These are phyloP conservation scores for Balamuthia mandrillaris DNA, from an alignment of 208 protist species.

Conservation along the genomic window DNA sequence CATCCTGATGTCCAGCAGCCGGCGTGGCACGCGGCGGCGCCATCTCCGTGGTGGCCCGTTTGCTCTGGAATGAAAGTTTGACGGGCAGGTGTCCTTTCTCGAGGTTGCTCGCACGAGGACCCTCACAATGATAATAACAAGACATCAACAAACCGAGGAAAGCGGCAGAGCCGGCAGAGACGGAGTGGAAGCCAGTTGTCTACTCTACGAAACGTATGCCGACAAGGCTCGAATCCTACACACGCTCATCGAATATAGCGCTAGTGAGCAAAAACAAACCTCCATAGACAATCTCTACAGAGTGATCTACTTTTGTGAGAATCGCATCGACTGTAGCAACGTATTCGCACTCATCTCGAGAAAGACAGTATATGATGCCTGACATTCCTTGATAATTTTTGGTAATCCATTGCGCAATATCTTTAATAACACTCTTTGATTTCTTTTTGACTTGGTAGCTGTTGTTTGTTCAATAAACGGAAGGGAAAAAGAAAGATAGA, in stretches of 20 bases:
- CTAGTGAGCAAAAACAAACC: background rate
- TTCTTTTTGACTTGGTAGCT: slow-evolving; percentile 51
- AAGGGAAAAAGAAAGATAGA: no score
- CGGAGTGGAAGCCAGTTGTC: background rate
- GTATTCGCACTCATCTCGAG: slow-evolving; percentile 60
- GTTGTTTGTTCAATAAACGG: background rate
- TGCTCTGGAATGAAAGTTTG: no score
- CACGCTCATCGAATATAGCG: background rate
- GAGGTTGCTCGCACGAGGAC: no score
- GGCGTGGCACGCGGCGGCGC: no score
- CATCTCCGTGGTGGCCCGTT: no score
- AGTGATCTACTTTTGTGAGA: slow-evolving; percentile 15
- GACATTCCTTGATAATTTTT: slow-evolving; percentile 43
- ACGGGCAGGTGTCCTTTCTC: no score
- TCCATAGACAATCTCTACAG: slow-evolving; percentile 37
- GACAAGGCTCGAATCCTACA: background rate
- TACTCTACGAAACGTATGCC: slow-evolving; percentile 17
- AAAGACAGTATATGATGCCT: slow-evolving; percentile 84
- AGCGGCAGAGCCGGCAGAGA: slow-evolving; percentile 17
- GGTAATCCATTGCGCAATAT: slow-evolving; percentile 60
- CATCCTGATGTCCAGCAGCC: no score
- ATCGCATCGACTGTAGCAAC: slow-evolving; percentile 28
- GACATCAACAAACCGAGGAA: no score
- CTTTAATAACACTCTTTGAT: slow-evolving; percentile 45
- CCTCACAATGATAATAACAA: no score